Base-by-base conservation (phyloP, 805 yeast genomes). In the Yarrowia yakushimensis region DNA sequence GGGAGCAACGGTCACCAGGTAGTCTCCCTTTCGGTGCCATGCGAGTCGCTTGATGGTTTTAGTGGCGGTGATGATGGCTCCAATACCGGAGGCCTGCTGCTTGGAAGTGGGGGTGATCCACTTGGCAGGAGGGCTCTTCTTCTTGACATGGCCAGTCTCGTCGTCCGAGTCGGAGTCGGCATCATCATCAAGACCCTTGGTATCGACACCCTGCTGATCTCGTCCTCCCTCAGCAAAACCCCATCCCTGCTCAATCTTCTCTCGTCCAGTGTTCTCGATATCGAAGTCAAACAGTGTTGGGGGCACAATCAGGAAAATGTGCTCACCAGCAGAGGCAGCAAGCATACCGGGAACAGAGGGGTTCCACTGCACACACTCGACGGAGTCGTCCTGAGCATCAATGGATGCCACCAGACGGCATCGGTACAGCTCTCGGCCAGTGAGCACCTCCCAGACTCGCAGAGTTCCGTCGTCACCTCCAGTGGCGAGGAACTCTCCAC, bases 1-100 rank as follows among this genome's bases (percentile, higher is more conserved):
- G 60, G 98, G 97, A n/a, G 96, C 85, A n/a, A 90, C 96, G 4
- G 96, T 86, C 66, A 93, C 96, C 69, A 94, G 89, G 73, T 94
- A 94, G 77, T 94, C 99, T 70, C 99, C 99, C 71, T 88, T 88
- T 74, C 97, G 82, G 75, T 94, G 99, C 99, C 99, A 94, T 67
- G 96, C 83, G 22, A 94, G 68, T 71, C 85, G 86, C 75, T 90
- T 91, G 65, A 93, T 83, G 0, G 88, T 81, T 69, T 80, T 81
- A 17, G 77, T 73, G 66, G 87, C 79, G 60, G 87, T 82, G 54
- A 94, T 81, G 18, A 88, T 84, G 2, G 89, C 86, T 17, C 87
- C 82, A 37, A 91, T 85, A 62, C 96, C 96, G 60, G 82, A 77
- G 34, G 72, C 73, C 34, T 80, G 78, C 68, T 85, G 86, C 65